Conservation (phyloP, 2,329 filamentous ascomycete species). For the Scopulariopsis brevicaulis region DNA sequence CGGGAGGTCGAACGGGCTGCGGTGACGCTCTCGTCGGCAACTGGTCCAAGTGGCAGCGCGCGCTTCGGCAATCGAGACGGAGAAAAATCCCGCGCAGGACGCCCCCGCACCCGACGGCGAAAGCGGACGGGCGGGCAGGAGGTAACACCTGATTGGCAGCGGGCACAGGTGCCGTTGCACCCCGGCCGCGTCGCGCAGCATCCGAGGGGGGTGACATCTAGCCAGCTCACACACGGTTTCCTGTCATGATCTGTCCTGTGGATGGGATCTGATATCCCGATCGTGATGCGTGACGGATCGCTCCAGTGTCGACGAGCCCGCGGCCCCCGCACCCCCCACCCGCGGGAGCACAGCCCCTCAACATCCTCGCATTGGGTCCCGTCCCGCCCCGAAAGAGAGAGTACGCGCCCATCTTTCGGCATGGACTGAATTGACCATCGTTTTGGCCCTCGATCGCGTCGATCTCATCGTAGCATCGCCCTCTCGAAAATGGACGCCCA, state of each 20-base stretch:
- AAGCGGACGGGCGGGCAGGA: not conserved
- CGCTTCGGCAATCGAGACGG: not conserved
- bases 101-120: too few relatives aligned
- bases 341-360: not conserved
- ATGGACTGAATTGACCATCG: too few relatives aligned
- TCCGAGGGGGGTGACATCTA: not conserved
- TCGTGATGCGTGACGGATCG: not conserved
- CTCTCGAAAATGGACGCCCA: too few relatives aligned
- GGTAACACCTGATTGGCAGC: not conserved
- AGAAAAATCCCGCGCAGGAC: not conserved
- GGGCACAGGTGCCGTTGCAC: not conserved
- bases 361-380: too few relatives aligned
- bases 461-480: too few relatives aligned
- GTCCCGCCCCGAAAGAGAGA: not conserved
- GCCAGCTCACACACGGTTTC: not conserved
- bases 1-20: too few relatives aligned
- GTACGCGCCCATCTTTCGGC: too few relatives aligned
- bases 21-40: not conserved
- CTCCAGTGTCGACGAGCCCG: not conserved
- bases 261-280: not conserved
- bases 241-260: not conserved
- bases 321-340: not conserved
- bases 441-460: too few relatives aligned
- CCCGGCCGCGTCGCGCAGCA: not conserved
- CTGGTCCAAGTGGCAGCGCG: not conserved